Evolutionary conservation across 495 filamentous ascomycete species (phyloP), one percentile per base, ranked within the genome.

Genomic region (Penicillium steckii): DNA sequence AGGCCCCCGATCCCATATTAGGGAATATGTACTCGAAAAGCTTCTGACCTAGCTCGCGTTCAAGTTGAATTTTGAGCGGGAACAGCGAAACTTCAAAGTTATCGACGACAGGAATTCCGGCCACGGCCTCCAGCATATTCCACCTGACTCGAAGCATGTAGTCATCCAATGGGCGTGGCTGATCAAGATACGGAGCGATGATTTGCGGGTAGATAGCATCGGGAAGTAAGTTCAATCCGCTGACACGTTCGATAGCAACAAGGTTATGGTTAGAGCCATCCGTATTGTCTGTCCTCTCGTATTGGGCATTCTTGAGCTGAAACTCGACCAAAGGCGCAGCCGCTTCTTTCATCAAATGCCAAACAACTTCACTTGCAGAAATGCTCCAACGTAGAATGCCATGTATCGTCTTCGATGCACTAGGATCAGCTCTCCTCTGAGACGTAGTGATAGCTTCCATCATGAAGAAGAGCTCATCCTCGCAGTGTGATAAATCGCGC

Each of bases 371-470:
- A 21, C 84, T 84, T 10, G 90, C 90, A 15, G 89, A 85, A 46
- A 99, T 88, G 67, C 89, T 91, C 87, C 90, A 96, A 53, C 88
- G 85, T 45, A 97, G 62, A 1, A 96, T 69, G 9, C 91, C 91
- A 1, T 41, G 18, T 58, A 80, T 92, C 37, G 84, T 84, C 55
- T 88, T 81, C 2, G 80, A 81, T 46, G 83, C 70, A 22, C 67
- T 68, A 6, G 82, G 79, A 42, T 89, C 91, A 40, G 83, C 83
- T 62, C 91, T 93, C 50, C 91, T 75, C 64, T 99, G 94, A 8
- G 91, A 91, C 3, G 92, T 93, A 1, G 93, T 99, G 68, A 99
- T 97, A 18, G 94, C 94, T 60, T 99, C 97, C 95, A 97, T 97
- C 80, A 97, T 87, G 74, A 99, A 99, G 76, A 99, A 99, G 27